Evolutionary conservation across 1,284 basidiomycete genomes (phyloP).

Genomic region (Lentinula novae-zelandiae): DNA sequence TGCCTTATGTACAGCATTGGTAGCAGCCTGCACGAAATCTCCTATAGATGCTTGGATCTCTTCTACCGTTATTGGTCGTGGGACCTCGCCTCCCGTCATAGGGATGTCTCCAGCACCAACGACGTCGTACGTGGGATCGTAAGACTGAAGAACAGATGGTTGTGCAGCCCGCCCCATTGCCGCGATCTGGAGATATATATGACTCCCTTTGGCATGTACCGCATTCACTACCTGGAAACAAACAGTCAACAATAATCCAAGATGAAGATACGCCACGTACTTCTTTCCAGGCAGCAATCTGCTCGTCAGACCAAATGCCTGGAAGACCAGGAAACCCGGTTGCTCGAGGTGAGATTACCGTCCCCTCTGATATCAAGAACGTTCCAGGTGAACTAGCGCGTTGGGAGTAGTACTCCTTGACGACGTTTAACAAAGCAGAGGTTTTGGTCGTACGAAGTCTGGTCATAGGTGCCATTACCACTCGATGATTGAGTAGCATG

Average conservation of each 20-base stretch:
- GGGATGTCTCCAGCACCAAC: constrained; percentile 9
- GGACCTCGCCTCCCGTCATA: constrained; percentile 13
- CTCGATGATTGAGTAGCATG: constrained; percentile 14
- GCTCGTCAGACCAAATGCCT: constrained; percentile 26
- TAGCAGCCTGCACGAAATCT: constrained; percentile 28
- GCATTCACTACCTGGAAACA: constrained; percentile 19
- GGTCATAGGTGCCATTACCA: constrained; percentile 18
- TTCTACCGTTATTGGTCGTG: constrained; percentile 25
- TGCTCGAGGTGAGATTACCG: constrained; percentile 19
- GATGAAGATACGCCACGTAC: constrained; percentile 10
- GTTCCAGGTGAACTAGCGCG: constrained; percentile 25
- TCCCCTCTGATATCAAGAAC: constrained; percentile 29
- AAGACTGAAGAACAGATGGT: not conserved
- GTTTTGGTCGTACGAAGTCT: constrained; percentile 11
- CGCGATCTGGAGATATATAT: constrained; percentile 42
- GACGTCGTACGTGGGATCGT: constrained; percentile 3
- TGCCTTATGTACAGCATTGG: constrained; percentile 30
- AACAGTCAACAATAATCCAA: not conserved
- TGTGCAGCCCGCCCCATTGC: constrained; percentile 35
- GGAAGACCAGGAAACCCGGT: constrained; percentile 21
- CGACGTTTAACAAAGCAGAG: constrained; percentile 17
- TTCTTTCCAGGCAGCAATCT: constrained; percentile 29
- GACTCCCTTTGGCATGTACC: constrained; percentile 35
- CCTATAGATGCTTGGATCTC: constrained; percentile 36
- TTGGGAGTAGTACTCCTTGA: constrained; percentile 28